A percentile compares a stretch with the other conserved stretches of the same genome.
Conservation (phyloP, 1,139 yeast genomes). For the Scheffersomyces titani region DNA sequence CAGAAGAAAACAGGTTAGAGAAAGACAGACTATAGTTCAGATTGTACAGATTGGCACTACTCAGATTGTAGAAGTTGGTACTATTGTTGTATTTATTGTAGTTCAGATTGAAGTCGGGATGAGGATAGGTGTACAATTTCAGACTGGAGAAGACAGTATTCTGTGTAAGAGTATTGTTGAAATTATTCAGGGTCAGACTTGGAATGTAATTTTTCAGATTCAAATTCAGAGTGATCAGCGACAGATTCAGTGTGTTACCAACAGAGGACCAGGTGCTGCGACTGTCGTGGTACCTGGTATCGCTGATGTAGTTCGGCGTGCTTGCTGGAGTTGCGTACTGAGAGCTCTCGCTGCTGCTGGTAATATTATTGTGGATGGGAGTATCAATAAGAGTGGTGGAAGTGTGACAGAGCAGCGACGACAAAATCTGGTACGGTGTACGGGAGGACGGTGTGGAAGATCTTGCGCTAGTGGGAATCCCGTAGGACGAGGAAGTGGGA, state of each 20-base stretch:
- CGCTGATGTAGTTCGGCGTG: not conserved
- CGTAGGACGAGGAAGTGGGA: not conserved
- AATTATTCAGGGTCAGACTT: not conserved
- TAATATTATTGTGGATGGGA: constrained; percentile 1
- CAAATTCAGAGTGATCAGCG: not conserved
- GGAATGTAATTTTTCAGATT: not conserved
- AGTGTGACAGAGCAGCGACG: not conserved
- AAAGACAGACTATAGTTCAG: not conserved
- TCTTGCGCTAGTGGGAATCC: not conserved
- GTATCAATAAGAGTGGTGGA: not conserved
- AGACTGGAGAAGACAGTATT: not conserved
- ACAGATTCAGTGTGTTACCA: not conserved
- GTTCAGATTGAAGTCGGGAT: not conserved
- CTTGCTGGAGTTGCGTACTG: not conserved
- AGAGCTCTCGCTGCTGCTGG: constrained; percentile 1
- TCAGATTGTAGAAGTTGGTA: not conserved
- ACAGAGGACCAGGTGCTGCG: not conserved
- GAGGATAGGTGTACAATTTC: not conserved
- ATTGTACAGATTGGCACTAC: not conserved
- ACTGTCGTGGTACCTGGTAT: not conserved
- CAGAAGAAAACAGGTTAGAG: not conserved
- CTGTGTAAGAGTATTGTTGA: not conserved
- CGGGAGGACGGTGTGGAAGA: not conserved
- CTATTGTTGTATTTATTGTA: not conserved
- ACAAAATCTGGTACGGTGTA: not conserved